Evolutionary conservation across 768 basidiomycete species (phyloP).

Genomic region (Candolleomyces eurysporus): DNA sequence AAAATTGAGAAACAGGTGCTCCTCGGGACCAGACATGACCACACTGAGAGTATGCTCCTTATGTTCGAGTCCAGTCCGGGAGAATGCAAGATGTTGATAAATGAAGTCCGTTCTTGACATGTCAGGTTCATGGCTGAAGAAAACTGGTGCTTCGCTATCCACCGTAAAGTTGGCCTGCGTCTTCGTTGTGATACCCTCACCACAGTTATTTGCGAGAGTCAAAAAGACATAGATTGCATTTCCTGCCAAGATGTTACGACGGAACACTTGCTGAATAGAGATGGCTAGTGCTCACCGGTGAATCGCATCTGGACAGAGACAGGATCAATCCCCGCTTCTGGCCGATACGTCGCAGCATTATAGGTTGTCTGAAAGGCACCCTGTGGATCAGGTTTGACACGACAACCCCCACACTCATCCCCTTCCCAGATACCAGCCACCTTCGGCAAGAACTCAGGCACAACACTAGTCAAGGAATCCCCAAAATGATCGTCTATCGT

Average conservation of each 20-base stretch:
- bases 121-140: constrained; percentile 18
- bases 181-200: constrained; percentile 13
- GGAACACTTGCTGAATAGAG: constrained; percentile 15
- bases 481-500: constrained; percentile 36
- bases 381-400: constrained; percentile 17
- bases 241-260: constrained; percentile 18
- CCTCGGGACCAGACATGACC: background rate
- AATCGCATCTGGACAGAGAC: constrained; percentile 17
- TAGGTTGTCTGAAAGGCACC: constrained; percentile 26
- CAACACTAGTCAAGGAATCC: constrained; percentile 23
- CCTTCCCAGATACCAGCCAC: constrained; percentile 23
- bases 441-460: constrained; percentile 23
- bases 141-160: constrained; percentile 12
- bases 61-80: constrained; percentile 10
- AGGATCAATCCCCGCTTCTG: background rate
- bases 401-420: constrained; percentile 19
- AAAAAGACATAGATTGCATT: constrained; percentile 39
- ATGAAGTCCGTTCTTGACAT: constrained; percentile 8
- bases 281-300: constrained; percentile 17
- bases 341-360: constrained; percentile 26
- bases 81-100: constrained; percentile 19
- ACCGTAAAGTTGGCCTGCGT: constrained; percentile 25
- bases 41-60: constrained; percentile 6
- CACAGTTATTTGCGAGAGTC: constrained; percentile 31
- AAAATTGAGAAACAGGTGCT: constrained; percentile 11